Percentiles rank a stretch among this genome's conserved stretches.
These are phyloP conservation scores for Bipolaris victoriae DNA, from an alignment of 2,329 filamentous ascomycete species.

Conservation along the genomic window DNA sequence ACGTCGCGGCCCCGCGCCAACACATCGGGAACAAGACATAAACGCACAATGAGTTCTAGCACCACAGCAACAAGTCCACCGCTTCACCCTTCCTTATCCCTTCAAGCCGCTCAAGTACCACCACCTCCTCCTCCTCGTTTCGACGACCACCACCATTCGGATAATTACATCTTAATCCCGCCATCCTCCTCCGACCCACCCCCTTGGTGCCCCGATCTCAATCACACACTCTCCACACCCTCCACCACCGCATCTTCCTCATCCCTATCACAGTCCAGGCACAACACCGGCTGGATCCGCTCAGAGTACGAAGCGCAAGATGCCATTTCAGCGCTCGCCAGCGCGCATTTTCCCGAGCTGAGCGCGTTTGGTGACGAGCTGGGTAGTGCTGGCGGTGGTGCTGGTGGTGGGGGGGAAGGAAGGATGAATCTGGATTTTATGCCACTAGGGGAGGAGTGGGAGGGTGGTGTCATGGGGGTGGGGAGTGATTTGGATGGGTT, in stretches of 20 bases:
- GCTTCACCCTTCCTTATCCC: slow-evolving; percentile 11
- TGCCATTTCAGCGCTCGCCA: slow-evolving; percentile 33
- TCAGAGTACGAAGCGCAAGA: slow-evolving; percentile 34
- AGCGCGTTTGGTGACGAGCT: slow-evolving; percentile 16
- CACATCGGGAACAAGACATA: slow-evolving; percentile 10
- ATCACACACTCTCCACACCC: slow-evolving; percentile 18
- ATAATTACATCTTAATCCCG: slow-evolving; percentile 41
- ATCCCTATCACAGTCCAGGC: slow-evolving; percentile 5
- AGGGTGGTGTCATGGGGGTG: slow-evolving; percentile 9
- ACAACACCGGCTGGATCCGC: slow-evolving; percentile 34
- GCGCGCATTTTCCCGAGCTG: slow-evolving; percentile 45
- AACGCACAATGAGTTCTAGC: slow-evolving; percentile 10
- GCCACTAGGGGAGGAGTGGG: slow-evolving; percentile 33
- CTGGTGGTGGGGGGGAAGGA: background rate
- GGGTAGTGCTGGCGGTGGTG: background rate
- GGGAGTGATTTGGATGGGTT: slow-evolving; percentile 41
- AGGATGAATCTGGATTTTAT: slow-evolving; percentile 43
- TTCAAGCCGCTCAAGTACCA: slow-evolving; percentile 24
- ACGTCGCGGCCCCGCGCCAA: slow-evolving; percentile 22
- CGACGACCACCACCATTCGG: slow-evolving; percentile 20
- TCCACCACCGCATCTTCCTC: slow-evolving; percentile 2
- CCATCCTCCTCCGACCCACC: slow-evolving; percentile 33
- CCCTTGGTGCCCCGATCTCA: slow-evolving; percentile 29
- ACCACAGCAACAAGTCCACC: slow-evolving; percentile 8
- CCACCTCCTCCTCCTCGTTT: slow-evolving; percentile 16